These are phyloP conservation scores for Staphylotrichum longicolle DNA, from an alignment of 495 filamentous ascomycete genomes.

Conservation along the genomic window DNA sequence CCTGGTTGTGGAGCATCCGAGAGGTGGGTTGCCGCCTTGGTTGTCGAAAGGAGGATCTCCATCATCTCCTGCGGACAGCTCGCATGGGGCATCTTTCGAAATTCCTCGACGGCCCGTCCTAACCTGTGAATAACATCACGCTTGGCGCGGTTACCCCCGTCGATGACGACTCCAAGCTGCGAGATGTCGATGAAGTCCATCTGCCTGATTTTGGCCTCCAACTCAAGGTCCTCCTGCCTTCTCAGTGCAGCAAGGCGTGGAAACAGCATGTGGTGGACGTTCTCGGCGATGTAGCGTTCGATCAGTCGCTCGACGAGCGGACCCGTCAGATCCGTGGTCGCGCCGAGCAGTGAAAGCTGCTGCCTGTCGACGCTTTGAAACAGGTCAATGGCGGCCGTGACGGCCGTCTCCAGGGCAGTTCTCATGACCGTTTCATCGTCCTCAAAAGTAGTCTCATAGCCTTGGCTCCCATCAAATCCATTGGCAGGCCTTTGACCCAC, in stretches of 20 bases:
- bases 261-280: slow-evolving; percentile 82
- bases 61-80: slow-evolving; percentile 94
- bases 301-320: slow-evolving; percentile 89
- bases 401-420: slow-evolving; percentile 80
- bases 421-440: slow-evolving; percentile 88
- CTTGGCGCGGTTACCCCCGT: slow-evolving; percentile 67
- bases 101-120: slow-evolving; percentile 77
- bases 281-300: slow-evolving; percentile 91
- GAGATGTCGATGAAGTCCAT: slow-evolving; percentile 94
- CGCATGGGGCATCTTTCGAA: slow-evolving; percentile 79
- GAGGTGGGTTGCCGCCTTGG: slow-evolving; percentile 75
- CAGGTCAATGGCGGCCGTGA: slow-evolving; percentile 90
- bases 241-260: slow-evolving; percentile 77
- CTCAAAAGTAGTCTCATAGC: slow-evolving; percentile 49
- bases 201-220: slow-evolving; percentile 84
- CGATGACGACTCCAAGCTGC: slow-evolving; percentile 84
- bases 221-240: slow-evolving; percentile 78
- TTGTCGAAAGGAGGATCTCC: slow-evolving; percentile 78
- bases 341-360: slow-evolving; percentile 85
- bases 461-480: slow-evolving; percentile 24
- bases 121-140: slow-evolving; percentile 70
- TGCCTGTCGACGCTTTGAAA: slow-evolving; percentile 96
- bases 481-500: slow-evolving; percentile 30
- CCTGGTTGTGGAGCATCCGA: slow-evolving; percentile 41
- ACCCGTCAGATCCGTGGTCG: slow-evolving; percentile 91